Evolutionary conservation across 2,329 filamentous ascomycete genomes (phyloP).

Genomic region (Chaetoscypha palmicola): DNA sequence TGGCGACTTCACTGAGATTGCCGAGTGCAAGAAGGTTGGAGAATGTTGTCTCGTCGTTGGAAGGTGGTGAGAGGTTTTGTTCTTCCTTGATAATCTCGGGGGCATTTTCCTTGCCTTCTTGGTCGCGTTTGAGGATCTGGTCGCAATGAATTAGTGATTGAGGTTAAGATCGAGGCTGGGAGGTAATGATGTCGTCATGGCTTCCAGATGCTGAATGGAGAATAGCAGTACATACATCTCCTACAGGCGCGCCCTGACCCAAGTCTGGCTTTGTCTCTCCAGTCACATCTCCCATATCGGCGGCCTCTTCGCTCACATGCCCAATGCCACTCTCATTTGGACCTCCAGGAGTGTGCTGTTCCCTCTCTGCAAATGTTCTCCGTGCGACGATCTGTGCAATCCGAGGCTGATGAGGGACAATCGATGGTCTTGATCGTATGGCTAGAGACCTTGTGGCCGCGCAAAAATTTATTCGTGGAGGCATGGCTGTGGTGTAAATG

Average conservation of each 20-base stretch:
- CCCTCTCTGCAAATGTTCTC: constrained; percentile 28
- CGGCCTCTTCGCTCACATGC: constrained; percentile 59
- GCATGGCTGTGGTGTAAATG: constrained; percentile 37
- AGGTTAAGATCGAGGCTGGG: constrained; percentile 4
- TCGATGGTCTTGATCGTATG: constrained; percentile 33
- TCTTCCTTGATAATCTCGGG: constrained; percentile 61
- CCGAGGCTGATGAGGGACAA: constrained; percentile 26
- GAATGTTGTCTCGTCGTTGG: constrained; percentile 29
- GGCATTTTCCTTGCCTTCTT: constrained; percentile 53
- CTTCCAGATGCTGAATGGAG: constrained; percentile 9
- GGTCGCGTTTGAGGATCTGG: constrained; percentile 57
- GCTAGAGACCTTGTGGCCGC: constrained; percentile 37
- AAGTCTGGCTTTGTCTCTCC: constrained; percentile 53
- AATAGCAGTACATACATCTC: constrained; percentile 45
- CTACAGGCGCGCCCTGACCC: constrained; percentile 57
- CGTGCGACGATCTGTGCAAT: constrained; percentile 20
- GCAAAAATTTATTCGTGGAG: constrained; percentile 47
- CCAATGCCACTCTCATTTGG: constrained; percentile 47
- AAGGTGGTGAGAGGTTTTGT: constrained; percentile 31
- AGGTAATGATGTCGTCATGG: constrained; percentile 22
- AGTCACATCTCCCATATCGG: constrained; percentile 50
- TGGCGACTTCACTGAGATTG: constrained; percentile 26
- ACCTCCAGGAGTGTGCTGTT: constrained; percentile 29
- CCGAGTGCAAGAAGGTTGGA: constrained; percentile 27
- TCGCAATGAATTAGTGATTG: constrained; percentile 12